Evolutionary conservation across 2,329 filamentous ascomycete species (phyloP).

Genomic region (Dendryphion nanum): DNA sequence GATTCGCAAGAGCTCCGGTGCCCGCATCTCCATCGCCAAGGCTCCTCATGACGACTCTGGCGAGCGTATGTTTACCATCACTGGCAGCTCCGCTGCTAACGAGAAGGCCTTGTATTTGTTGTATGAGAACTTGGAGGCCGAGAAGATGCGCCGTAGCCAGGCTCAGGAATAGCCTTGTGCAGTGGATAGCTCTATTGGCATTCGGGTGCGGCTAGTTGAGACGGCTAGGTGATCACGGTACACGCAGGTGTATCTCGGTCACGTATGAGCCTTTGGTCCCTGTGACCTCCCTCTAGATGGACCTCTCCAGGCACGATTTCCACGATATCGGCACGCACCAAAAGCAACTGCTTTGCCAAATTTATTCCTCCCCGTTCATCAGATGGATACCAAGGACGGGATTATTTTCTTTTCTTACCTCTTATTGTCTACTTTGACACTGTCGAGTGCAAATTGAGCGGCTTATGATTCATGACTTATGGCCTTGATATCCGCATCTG

Average conservation of each 20-base stretch:
- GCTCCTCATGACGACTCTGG: constrained; percentile 95
- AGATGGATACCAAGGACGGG: constrained; percentile 35
- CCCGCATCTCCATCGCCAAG: constrained; percentile 97
- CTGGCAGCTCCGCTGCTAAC: constrained; percentile 89
- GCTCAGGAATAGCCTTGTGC: constrained; percentile 50
- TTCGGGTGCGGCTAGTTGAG: constrained; percentile 1
- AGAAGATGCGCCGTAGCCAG: constrained; percentile 95
- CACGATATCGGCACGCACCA: constrained; percentile 7
- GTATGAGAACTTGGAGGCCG: constrained; percentile 97
- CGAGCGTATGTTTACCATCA: constrained; percentile 99
- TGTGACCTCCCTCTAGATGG: constrained; percentile 2
- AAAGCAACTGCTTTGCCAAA: constrained; percentile 33
- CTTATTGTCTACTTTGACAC: constrained; percentile 28
- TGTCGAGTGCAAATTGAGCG: constrained; percentile 39
- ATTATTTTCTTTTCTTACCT: constrained; percentile 29
- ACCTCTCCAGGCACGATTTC: constrained; percentile 1
- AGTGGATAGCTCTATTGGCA: neutral
- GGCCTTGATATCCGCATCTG: constrained; percentile 40
- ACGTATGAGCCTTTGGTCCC: too few relatives aligned
- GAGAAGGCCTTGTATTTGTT: constrained; percentile 94
- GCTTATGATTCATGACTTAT: constrained; percentile 44
- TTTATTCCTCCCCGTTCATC: constrained; percentile 25
- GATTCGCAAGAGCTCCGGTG: constrained; percentile 94
- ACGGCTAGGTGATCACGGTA: too few relatives aligned
- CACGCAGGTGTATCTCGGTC: too few relatives aligned